Percentiles rank a stretch among this genome's conserved stretches.
These are phyloP conservation scores for Zostera marina DNA, from an alignment of 116 monocot genomes.

Conservation along the genomic window DNA sequence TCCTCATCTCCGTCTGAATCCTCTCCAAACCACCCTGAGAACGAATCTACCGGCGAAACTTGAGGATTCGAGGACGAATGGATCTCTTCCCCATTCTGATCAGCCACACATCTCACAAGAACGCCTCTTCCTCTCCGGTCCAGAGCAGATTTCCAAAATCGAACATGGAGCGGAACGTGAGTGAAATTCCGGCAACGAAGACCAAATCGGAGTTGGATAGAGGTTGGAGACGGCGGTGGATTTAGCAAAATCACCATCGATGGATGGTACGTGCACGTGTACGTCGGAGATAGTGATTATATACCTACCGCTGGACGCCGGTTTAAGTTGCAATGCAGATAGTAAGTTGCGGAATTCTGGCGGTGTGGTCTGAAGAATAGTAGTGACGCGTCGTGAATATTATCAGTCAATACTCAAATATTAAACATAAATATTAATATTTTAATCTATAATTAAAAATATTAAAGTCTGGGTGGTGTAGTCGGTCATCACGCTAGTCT, in stretches of 20 bases:
- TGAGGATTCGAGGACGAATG: background rate
- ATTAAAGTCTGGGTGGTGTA: too few species aligned
- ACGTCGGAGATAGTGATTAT: too few species aligned
- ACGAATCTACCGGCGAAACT: background rate
- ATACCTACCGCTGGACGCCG: too few species aligned
- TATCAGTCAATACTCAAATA: too few species aligned
- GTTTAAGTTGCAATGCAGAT: too few species aligned
- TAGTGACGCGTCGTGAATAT: too few species aligned
- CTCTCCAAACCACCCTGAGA: constrained; percentile 8
- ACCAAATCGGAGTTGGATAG: constrained; percentile 8
- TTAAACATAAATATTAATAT: too few species aligned
- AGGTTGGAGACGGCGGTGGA: background rate
- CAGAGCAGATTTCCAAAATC: background rate
- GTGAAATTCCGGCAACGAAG: constrained; percentile 5
- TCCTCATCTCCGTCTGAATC: background rate
- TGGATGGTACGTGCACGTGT: background rate
- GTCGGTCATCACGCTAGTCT: too few species aligned
- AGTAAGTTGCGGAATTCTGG: too few species aligned
- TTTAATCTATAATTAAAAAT: too few species aligned
- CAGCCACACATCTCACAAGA: background rate
- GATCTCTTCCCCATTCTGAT: background rate
- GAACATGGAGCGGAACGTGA: background rate
- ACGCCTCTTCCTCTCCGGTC: background rate
- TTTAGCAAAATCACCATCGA: constrained; percentile 3
- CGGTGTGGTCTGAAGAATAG: too few species aligned